Base-by-base conservation (phyloP, 2,329 filamentous ascomycete species). In the Fusarium pseudoanthophilum region DNA sequence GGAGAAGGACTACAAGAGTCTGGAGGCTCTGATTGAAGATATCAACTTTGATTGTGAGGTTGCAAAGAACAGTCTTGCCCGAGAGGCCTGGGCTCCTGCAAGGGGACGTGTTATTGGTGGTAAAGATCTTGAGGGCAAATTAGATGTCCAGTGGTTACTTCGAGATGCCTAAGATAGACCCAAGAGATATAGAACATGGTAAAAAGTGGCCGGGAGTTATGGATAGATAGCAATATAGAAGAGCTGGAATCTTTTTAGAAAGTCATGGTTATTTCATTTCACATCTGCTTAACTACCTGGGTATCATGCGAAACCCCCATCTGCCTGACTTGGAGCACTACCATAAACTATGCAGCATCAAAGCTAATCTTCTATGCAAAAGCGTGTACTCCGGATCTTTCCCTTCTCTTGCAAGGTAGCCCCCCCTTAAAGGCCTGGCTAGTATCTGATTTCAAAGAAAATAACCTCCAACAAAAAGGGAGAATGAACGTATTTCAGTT, bases 41-140 rank as follows among this genome's bases (percentile, higher is more conserved):
- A 99, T 99, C 80, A 89, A 89, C 79, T 89, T 92, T 75, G 96
- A 98, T 85, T 97, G 96, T 78, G 89, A 93, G 77, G 95, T 98
- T 62, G 92, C 95, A 48, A 87, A 87, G 75, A 84, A 86, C 77
- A 96, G 94, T 83, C 83, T 99, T 78, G 87, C 83, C 59, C 85
- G 96, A 72, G 83, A 87, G 37, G 87, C 82, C 30, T 99, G 87
- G 89, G 83, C 80, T 56, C 85, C 86, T 18, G 76, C 78, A 55
- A 79, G 82, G 80, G 81, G 79, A n/a, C 77, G 78, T 21, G 80
- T 82, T 43, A 79, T 78, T 10, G 75, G 73, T 7, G 75, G 76
- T 24, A 74, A 71, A 24, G 77, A 75, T 30, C 67, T 78, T 20
- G 76, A 79, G 55, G 81, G 81, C 9, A 64, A 67, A 51, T 63